Percentiles rank a stretch among this genome's conserved stretches.
Evolutionary conservation across 352 stramenopile species (phyloP).

Genomic region (Phytopythium boreale): DNA sequence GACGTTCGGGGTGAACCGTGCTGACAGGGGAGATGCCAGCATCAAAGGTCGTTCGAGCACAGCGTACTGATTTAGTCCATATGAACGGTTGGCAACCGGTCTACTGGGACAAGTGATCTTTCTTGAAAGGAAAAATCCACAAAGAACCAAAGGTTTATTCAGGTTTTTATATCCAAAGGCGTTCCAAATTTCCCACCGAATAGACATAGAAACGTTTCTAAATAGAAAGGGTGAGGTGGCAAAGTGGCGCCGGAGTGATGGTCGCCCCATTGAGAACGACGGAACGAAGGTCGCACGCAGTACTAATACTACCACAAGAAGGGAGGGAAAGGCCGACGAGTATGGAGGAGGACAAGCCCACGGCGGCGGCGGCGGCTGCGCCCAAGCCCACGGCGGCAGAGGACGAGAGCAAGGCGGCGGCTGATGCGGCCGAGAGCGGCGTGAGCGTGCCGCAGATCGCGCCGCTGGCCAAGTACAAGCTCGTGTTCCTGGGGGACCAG

Average conservation of each 20-base stretch:
- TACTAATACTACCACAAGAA: neutral
- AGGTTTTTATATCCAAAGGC: no score
- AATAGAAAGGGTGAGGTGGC: neutral
- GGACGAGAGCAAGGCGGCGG: conserved; percentile 22
- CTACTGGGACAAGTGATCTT: no score
- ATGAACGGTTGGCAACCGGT: no score
- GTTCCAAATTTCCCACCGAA: no score
- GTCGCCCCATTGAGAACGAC: neutral
- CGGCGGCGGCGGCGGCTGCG: neutral
- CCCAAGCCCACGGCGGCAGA: conserved; percentile 11
- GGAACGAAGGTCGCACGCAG: no score
- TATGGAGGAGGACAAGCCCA: conserved; percentile 22
- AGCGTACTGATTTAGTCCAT: no score
- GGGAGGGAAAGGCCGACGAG: neutral
- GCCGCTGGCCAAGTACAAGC: conserved; percentile 92
- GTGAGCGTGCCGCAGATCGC: conserved; percentile 83
- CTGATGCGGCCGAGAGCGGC: conserved; percentile 17
- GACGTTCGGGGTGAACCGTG: neutral
- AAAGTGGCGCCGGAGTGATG: neutral
- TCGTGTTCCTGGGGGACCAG: conserved; percentile 95
- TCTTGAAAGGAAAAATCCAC: no score
- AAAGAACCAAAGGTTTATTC: no score
- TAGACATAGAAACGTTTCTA: neutral
- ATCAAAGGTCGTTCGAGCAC: neutral
- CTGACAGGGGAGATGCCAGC: no score